Base-by-base conservation (phyloP, 2,329 filamentous ascomycete species). In the Diaporthe sp. region DNA sequence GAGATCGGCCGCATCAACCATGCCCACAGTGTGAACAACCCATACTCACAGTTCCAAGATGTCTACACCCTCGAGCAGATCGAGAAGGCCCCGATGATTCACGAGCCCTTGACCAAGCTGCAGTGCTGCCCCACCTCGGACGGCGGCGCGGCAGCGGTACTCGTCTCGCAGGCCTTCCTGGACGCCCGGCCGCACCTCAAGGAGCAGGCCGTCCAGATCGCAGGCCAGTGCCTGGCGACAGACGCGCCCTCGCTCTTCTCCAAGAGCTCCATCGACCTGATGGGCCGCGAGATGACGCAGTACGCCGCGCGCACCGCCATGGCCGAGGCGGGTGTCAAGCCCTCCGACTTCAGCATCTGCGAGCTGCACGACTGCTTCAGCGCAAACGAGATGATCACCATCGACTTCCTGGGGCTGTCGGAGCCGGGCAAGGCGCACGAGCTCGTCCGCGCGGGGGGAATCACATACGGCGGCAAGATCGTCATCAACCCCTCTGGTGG, bases 341-440 rank as follows among this genome's bases (percentile, higher is more conserved):
- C 94, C 0, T 84, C 86, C 45, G 94, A 97, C 77, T 89, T 96
- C 77, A 92, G 93, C 80, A 94, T 98, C 22, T 95, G 95, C 81
- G 96, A 98, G 86, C 88, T 98, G 76, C 97, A 98, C 85, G 97
- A 98, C 86, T 98, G 97, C 87, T 98, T 98, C 89, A 95, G 92
- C 25, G 92, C 96, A 35, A 98, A 98, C 83, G 95, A 98, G 87
- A 94, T 98, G 93, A 90, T 97, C 69, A 92, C 92, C 2, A 92
- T 98, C 68, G 96, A 98, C 82, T 95, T 95, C 0, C 89, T 98
- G 1, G 95, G 95, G 1, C 89, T 98, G 15, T 91, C 89, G 54
- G 92, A 92, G 74, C 91, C 89, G 19, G 96, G 96, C 22, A 96
- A 95, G 83, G 97, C 96, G 0, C 96, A 98, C 82, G 95, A 98